Evolutionary conservation across 2,329 filamentous ascomycete genomes (phyloP).

Genomic region (Diaporthe amygdali): DNA sequence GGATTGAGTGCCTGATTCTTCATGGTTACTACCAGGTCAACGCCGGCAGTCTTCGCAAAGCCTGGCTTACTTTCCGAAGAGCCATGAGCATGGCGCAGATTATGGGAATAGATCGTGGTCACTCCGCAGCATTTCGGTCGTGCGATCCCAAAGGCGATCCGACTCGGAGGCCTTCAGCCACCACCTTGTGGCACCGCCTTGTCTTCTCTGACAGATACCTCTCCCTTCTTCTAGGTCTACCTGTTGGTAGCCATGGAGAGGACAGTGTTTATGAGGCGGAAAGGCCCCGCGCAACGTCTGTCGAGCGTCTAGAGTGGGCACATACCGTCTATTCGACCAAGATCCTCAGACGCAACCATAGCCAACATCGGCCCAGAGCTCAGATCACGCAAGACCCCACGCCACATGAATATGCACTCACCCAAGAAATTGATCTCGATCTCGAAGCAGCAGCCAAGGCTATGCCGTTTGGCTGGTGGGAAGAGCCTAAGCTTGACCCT

Average conservation of each 20-base stretch:
- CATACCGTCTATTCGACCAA: conserved; percentile 48
- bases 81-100: conserved; percentile 57
- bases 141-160: conserved; percentile 43
- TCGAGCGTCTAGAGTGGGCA: conserved; percentile 50
- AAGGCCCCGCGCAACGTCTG: conserved; percentile 31
- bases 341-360: conserved; percentile 53
- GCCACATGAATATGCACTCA: conserved; percentile 44
- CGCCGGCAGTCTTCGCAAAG: conserved; percentile 57
- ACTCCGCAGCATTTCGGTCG: conserved; percentile 40
- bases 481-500: conserved; percentile 36
- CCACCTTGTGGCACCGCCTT: conserved; percentile 53
- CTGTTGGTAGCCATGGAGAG: conserved; percentile 47
- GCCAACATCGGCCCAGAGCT: conserved; percentile 27
- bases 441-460: conserved; percentile 47
- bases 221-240: conserved; percentile 56
- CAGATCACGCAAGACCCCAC: conserved; percentile 30
- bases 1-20: conserved; percentile 56
- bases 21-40: conserved; percentile 56
- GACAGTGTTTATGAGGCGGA: conserved; percentile 41
- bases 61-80: conserved; percentile 57
- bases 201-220: conserved; percentile 55
- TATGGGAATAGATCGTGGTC: conserved; percentile 51
- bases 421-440: conserved; percentile 52
- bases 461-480: conserved; percentile 56
- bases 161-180: conserved; percentile 34